Percentiles rank a stretch among this genome's conserved stretches.
These are phyloP conservation scores for Pleurotus giganteus DNA, from an alignment of 768 basidiomycete genomes.

Conservation along the genomic window DNA sequence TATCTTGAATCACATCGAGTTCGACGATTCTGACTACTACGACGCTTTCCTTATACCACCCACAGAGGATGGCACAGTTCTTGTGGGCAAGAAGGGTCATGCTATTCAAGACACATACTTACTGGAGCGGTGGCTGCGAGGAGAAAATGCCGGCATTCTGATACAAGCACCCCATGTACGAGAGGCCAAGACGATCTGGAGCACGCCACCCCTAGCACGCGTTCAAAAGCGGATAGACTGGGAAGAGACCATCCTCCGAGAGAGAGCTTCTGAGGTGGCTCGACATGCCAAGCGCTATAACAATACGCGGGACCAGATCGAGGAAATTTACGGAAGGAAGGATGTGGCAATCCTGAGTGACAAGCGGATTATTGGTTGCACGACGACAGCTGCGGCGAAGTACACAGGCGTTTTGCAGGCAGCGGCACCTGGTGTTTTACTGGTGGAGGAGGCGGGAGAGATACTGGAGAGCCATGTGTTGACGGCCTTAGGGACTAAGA, in stretches of 20 bases:
- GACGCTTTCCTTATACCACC: conserved; percentile 44
- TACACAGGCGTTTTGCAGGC: conserved; percentile 45
- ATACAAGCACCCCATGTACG: conserved; percentile 21
- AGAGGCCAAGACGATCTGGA: conserved; percentile 31
- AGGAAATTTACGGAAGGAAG: conserved; percentile 32
- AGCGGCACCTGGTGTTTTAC: conserved; percentile 47
- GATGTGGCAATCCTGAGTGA: conserved; percentile 31
- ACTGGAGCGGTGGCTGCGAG: conserved; percentile 44
- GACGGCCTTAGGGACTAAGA: conserved; percentile 47
- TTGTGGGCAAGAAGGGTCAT: conserved; percentile 38
- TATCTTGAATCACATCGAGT: conserved; percentile 48
- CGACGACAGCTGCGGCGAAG: conserved; percentile 69
- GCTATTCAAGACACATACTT: conserved; percentile 38
- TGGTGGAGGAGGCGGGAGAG: conserved; percentile 75
- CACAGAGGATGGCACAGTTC: conserved; percentile 41
- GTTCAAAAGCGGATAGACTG: conserved; percentile 27
- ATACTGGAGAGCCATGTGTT: conserved; percentile 68
- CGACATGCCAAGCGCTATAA: conserved; percentile 38
- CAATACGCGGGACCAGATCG: conserved; percentile 30
- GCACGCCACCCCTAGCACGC: conserved; percentile 26
- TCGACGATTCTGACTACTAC: conserved; percentile 43
- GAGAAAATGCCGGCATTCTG: conserved; percentile 44
- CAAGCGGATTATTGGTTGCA: conserved; percentile 64
- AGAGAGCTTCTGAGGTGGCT: conserved; percentile 32
- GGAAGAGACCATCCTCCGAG: conserved; percentile 31